Conservation (phyloP, 2,329 filamentous ascomycete genomes). For the Lecanosticta acicola region DNA sequence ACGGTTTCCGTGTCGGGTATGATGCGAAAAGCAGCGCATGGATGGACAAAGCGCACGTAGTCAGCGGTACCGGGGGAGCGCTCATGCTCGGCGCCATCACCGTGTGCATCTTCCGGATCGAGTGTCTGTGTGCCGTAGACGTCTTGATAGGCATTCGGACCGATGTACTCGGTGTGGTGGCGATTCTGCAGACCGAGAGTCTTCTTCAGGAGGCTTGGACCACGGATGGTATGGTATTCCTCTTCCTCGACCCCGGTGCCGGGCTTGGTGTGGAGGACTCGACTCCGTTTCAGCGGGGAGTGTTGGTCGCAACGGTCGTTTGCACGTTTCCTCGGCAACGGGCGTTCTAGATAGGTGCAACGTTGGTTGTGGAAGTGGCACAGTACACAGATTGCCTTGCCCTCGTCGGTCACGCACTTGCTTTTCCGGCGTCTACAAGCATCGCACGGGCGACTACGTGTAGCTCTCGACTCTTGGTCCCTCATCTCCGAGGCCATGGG, state of each 20-base stretch:
- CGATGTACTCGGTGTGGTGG: constrained; percentile 27
- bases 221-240: constrained; percentile 65
- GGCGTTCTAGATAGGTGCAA: constrained; percentile 62
- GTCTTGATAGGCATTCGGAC: constrained; percentile 23
- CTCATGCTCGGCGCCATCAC: constrained; percentile 1
- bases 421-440: constrained; percentile 8
- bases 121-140: constrained; percentile 11
- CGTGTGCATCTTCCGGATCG: background rate
- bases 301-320: too few relatives aligned
- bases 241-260: constrained; percentile 49
- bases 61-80: constrained; percentile 4
- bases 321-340: constrained; percentile 21
- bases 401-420: constrained; percentile 25
- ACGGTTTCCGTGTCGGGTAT: constrained; percentile 45
- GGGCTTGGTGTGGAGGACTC: constrained; percentile 13
- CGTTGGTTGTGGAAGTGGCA: constrained; percentile 57
- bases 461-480: constrained; percentile 7
- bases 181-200: constrained; percentile 42
- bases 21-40: constrained; percentile 70
- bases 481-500: background rate
- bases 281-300: constrained; percentile 12
- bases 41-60: constrained; percentile 63
- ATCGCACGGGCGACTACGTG: constrained; percentile 18
- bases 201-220: constrained; percentile 60
- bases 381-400: constrained; percentile 20